Evolutionary conservation across 225 moss, liverwort and hornwort genomes (phyloP).

Genomic region (Bryum argenteum): DNA sequence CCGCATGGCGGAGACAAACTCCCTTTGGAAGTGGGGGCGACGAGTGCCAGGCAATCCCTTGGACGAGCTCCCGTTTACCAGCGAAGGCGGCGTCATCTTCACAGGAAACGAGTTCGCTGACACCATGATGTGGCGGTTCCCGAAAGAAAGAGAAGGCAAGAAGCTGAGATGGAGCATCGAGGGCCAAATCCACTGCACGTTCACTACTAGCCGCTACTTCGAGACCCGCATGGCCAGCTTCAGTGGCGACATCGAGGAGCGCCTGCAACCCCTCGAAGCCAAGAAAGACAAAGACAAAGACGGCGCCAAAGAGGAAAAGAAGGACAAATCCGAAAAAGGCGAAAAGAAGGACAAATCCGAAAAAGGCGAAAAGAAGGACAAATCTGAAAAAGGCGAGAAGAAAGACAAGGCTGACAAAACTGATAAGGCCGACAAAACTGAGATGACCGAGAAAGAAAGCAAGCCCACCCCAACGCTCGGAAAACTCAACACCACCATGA

Average conservation of each 20-base stretch:
- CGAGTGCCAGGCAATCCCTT: slow-evolving; percentile 49
- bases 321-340: too few species aligned
- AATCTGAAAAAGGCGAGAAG: too few species aligned
- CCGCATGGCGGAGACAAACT: slow-evolving; percentile 47
- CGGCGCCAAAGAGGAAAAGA: too few species aligned
- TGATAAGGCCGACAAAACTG: too few species aligned
- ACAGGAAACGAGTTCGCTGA: slow-evolving; percentile 37
- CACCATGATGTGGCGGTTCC: slow-evolving; percentile 55
- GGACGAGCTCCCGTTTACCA: slow-evolving; percentile 47
- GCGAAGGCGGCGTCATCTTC: slow-evolving; percentile 55
- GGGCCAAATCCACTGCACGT: slow-evolving; percentile 54
- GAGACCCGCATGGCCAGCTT: slow-evolving; percentile 57
- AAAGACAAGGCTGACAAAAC: too few species aligned
- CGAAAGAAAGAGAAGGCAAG: slow-evolving; percentile 37
- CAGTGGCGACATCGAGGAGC: slow-evolving; percentile 52
- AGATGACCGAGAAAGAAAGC: too few species aligned
- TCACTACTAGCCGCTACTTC: slow-evolving; percentile 49
- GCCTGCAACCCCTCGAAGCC: slow-evolving; percentile 29
- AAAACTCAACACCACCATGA: too few species aligned
- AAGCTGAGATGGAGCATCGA: slow-evolving; percentile 49
- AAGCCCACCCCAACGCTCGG: too few species aligned
- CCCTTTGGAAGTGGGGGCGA: slow-evolving; percentile 44
- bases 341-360: too few species aligned
- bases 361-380: too few species aligned
- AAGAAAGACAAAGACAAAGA: slow-evolving; percentile 33